Base-by-base conservation (phyloP, 371 early-diverging fungal species). In the Haplosporangium sp. region DNA sequence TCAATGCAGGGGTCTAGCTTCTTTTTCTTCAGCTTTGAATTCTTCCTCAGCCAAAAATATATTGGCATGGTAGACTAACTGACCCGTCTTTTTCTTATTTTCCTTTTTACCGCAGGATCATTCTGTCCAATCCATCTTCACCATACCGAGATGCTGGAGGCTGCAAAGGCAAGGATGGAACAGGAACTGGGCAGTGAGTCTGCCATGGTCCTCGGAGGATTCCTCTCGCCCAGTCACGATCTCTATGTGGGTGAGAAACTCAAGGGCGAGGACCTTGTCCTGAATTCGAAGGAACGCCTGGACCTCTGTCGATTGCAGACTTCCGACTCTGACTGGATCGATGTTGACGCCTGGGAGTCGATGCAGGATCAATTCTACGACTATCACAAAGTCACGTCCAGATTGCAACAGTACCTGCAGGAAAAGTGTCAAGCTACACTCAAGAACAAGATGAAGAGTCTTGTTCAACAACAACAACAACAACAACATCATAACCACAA, bases 151-250 rank as follows among this genome's bases (percentile, higher is more conserved):
- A 81, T 73, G 69, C 66, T 81, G 21, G 76, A 81, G 59, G 69
- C 70, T 1, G 82, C 82, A 18, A 81, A 77, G 61, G 43, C 46
- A 38, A 53, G 50, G 56, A 71, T 81, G 60, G 79, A 81, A 45
- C 59, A 67, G 56, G 61, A 65, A 9, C 60, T 58, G 36, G 74
- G 55, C 38, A 43, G 37, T 66, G 46, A 50, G 57, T 42, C 59
- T 14, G 73, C 69, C 14, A 57, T 80, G 58, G 66, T 81, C 40
- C 67, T 81, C 29, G 79, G 73, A 20, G 82, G 82, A 13, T 81
- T 65, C 56, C 55, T 81, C 13, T 81, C 82, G 6, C 82, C 82
- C 14, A 75, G 76, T 38, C 82, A 81, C 50, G 82, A 81, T n/a
- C 48, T 56, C 20, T 81, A 81, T 40, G 79, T 81, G 8, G 69